Evolutionary conservation across 805 yeast species (phyloP), one percentile per base, ranked within the genome.

Genomic region (Barnettozyma populi): DNA sequence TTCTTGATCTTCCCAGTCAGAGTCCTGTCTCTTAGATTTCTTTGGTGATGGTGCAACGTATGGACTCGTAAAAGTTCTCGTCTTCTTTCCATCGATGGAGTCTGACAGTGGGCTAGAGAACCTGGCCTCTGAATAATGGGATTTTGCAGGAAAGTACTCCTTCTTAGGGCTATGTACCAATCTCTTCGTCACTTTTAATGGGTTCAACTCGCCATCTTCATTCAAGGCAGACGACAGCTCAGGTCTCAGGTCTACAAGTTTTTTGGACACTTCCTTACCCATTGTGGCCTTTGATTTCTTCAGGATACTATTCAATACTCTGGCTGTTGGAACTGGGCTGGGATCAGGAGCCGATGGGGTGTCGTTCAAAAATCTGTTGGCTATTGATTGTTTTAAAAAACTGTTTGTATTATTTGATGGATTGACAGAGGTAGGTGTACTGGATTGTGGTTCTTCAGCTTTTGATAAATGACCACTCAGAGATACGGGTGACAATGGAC

Each of bases 131-230:
- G 49, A 31, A 6, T 25, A 7, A 7, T 39, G 46, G 43, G 43
- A 23, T 23, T 43, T 47, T 2, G 45, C 18, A 19, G 46, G 41
- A 18, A 55, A 47, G 19, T 48, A 46, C 21, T 55, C 56, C 40
- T 66, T 66, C 25, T 66, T 61, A 9, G 74, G 74, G 3, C 72
- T 66, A 44, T 69, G 61, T 5, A 67, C 48, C 1, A 68, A 69
- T 25, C 59, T 47, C 43, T 53, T 60, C 5, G 69, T 65, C 3
- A 60, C 65, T 47, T 63, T 66, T 5, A 64, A 51, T 3, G 70
- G 67, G 45, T 68, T 68, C 9, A 64, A 27, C 31, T 60, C 61
- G 0, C 65, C 66, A 23, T 56, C 45, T 18, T 51, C 41, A 35
- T 61, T 49, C 14, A 60, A 35, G 0, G 61, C 64, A 1, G 52